Evolutionary conservation across 1,284 basidiomycete species (phyloP).

Genomic region (Fomitopsis schrenkii): DNA sequence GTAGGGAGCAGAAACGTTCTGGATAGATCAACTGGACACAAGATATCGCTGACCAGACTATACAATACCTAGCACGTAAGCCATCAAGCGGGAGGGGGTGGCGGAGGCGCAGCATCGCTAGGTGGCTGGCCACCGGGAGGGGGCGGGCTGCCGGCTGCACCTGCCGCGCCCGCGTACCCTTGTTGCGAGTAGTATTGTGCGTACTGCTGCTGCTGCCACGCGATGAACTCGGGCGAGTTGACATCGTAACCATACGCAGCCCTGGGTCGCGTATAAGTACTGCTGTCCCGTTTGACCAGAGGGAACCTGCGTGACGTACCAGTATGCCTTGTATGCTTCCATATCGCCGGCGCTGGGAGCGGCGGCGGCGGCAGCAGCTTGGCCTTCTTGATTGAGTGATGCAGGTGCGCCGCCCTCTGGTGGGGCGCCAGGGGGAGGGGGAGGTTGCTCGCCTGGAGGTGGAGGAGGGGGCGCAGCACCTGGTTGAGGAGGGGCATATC

Average conservation of each 20-base stretch:
- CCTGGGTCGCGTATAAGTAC: conserved; percentile 36
- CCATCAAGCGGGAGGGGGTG: conserved; percentile 27
- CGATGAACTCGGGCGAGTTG: conserved; percentile 75
- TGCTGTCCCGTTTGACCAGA: no score
- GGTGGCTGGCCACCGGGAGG: conserved; percentile 29
- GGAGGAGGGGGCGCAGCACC: conserved; percentile 59
- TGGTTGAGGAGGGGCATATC: conserved; percentile 58
- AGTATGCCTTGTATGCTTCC: conserved; percentile 70
- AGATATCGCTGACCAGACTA: neutral
- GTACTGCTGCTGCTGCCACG: conserved; percentile 75
- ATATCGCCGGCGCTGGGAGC: conserved; percentile 46
- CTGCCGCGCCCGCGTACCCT: conserved; percentile 23
- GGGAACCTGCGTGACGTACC: conserved; percentile 37
- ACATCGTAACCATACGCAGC: conserved; percentile 89
- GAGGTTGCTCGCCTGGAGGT: conserved; percentile 57
- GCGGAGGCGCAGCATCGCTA: conserved; percentile 30
- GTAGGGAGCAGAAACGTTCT: neutral
- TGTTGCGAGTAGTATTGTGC: conserved; percentile 62
- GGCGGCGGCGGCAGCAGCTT: conserved; percentile 30
- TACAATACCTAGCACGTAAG: neutral
- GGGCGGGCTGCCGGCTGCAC: conserved; percentile 13
- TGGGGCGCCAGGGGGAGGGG: conserved; percentile 36
- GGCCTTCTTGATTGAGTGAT: conserved; percentile 11
- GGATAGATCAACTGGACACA: neutral
- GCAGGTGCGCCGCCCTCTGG: conserved; percentile 44